Evolutionary conservation across 2,329 filamentous ascomycete genomes (phyloP).

Genomic region (Helotiales sp.): DNA sequence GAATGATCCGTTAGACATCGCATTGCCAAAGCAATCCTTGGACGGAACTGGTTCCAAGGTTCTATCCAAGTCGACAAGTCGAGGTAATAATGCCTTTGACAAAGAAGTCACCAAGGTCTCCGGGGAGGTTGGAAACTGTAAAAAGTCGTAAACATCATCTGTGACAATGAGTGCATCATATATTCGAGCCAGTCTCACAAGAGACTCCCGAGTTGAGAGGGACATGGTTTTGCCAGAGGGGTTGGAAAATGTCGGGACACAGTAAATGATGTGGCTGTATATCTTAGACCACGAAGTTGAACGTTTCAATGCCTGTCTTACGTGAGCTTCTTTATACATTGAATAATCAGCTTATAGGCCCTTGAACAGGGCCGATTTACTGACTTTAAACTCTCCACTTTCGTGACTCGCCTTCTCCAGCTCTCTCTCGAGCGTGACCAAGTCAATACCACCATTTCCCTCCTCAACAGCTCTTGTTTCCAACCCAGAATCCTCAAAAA

Average conservation of each 20-base stretch:
- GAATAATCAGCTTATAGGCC: no score
- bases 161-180: constrained; percentile 82
- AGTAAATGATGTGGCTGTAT: constrained; percentile 88
- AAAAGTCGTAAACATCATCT: constrained; percentile 94
- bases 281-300: constrained; percentile 69
- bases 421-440: constrained; percentile 58
- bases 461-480: constrained; percentile 74
- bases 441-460: constrained; percentile 76
- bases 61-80: constrained; percentile 79
- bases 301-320: constrained; percentile 29
- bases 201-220: constrained; percentile 63
- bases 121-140: constrained; percentile 70
- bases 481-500: constrained; percentile 83
- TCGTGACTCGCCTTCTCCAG: constrained; percentile 23
- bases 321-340: constrained; percentile 6
- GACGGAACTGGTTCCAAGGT: constrained; percentile 63
- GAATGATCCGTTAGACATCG: constrained; percentile 86
- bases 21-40: constrained; percentile 73
- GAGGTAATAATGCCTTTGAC: constrained; percentile 56
- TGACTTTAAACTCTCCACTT: constrained; percentile 20
- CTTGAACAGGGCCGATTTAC: no score
- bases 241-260: constrained; percentile 87
- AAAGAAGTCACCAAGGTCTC: constrained; percentile 15
- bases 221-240: constrained; percentile 86
- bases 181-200: constrained; percentile 78